Evolutionary conservation across 2,329 filamentous ascomycete species (phyloP).

Genomic region (Exophiala alcalophila): DNA sequence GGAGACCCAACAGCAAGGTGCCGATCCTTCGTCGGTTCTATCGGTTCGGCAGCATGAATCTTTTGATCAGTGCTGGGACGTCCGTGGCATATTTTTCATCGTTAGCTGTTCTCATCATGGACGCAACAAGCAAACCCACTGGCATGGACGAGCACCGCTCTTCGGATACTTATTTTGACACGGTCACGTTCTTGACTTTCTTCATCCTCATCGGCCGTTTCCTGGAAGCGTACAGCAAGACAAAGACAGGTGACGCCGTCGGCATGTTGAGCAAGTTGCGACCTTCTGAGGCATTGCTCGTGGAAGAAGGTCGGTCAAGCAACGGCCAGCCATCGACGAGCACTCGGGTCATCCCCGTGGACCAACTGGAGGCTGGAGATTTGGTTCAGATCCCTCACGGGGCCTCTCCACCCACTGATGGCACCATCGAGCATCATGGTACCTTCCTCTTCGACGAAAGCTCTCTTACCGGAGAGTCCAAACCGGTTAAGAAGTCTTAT

Average conservation of each 20-base stretch:
- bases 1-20: conserved; percentile 70
- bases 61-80: conserved; percentile 84
- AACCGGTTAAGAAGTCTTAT: conserved; percentile 42
- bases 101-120: conserved; percentile 70
- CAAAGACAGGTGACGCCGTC: conserved; percentile 83
- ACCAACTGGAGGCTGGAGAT: conserved; percentile 73
- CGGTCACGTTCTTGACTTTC: conserved; percentile 85
- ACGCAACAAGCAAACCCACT: conserved; percentile 38
- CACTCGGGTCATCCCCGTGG: conserved; percentile 54
- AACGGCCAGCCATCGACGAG: conserved; percentile 17
- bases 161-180: conserved; percentile 71
- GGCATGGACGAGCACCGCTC: conserved; percentile 11
- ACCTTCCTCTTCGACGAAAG: conserved; percentile 80
- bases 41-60: conserved; percentile 96
- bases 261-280: conserved; percentile 73
- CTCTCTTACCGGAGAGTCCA: conserved; percentile 66
- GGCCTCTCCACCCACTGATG: conserved; percentile 80
- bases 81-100: conserved; percentile 84
- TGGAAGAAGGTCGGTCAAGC: conserved; percentile 38
- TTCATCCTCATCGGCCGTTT: conserved; percentile 68
- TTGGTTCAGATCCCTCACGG: conserved; percentile 73
- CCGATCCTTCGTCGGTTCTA: conserved; percentile 75
- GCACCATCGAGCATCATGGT: conserved; percentile 55
- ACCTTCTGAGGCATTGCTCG: conserved; percentile 70
- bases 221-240: conserved; percentile 82